A percentile compares a stretch with the other conserved stretches of the same genome.
phyloP scores from a whole-genome alignment of 768 basidiomycete species.

The Terana coerulea region DNA sequence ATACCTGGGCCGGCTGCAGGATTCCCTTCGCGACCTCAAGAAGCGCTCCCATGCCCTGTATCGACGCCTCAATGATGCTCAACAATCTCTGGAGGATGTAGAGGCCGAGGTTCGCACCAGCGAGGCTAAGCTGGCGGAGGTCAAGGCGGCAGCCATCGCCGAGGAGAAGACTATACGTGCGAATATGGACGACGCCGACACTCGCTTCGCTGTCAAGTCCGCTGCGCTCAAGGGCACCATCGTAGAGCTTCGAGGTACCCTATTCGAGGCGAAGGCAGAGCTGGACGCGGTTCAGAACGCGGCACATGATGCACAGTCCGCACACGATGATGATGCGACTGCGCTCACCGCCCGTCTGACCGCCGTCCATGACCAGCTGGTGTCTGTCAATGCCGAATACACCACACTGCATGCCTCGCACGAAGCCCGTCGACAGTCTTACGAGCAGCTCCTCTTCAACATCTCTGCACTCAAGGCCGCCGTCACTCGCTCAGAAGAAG shows the following conservation, averaged over 20 bases:
- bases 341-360: background rate
- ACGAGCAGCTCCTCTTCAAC: background rate
- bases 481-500: background rate
- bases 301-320: background rate
- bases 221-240: background rate
- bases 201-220: background rate
- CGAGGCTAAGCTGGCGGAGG: background rate
- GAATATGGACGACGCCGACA: too few relatives aligned
- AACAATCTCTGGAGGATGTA: background rate
- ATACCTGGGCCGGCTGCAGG: too few relatives aligned
- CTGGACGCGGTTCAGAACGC: background rate
- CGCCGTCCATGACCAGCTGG: background rate
- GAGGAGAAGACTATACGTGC: too few relatives aligned
- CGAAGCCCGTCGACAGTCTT: background rate
- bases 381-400: background rate
- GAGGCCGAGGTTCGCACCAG: background rate
- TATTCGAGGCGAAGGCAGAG: background rate
- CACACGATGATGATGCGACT: background rate
- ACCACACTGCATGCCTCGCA: background rate
- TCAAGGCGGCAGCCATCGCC: too few relatives aligned
- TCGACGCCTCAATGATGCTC: too few relatives aligned
- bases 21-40: too few relatives aligned
- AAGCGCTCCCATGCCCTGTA: too few relatives aligned
- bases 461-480: background rate
- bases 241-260: background rate